Evolutionary conservation across 208 protist species (phyloP), one percentile per base, ranked within the genome.

Genomic region (Crithidia sp.): DNA sequence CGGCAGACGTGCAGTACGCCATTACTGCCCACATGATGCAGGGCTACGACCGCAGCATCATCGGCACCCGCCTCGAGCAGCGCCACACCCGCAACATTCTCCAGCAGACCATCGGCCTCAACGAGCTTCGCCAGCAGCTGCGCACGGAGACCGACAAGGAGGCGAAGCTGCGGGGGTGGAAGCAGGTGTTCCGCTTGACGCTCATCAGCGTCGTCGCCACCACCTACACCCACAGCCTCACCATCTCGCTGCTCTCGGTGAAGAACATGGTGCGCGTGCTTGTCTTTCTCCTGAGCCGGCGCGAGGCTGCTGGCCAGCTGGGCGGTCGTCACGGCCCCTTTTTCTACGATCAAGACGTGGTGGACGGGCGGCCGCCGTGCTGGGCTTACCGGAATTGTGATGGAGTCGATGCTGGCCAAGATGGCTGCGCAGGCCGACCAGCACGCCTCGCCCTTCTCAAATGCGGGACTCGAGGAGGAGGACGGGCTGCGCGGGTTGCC

Each of bases 191-290:
- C 56, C 58, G 52, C 9, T 36, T 77, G 16, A 86, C 79, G 36
- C 78, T 95, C 13, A 81, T 84, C 43, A 85, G 85, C 57, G 79
- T 91, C 53, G 62, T 86, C 36, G 82, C 79, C 19, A 83, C 71
- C 16, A 86, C 86, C 40, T 88, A 94, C 81, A 72, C 83, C 6
- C 86, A 95, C 79, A 90, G 83, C 69, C 73, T 92, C 55, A 87
- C 72, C 13, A 80, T 95, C 45, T 79, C 79, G 10, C 74, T 95
- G 4, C 83, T 88, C 61, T 66, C 78, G 4, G 64, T 92, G 9
- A 92, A 92, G 72, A 91, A 92, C 70, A 89, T 81, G 71, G 79
- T 86, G 56, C 78, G 81, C 9, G 88, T 92, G 61, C 77, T 95
- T 39, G 80, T 91, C 2, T 88, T 88, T 67, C 55, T 95, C 8